Evolutionary conservation across 768 basidiomycete species (phyloP), one percentile per base, ranked within the genome.

Genomic region (Lactarius akahatsu): DNA sequence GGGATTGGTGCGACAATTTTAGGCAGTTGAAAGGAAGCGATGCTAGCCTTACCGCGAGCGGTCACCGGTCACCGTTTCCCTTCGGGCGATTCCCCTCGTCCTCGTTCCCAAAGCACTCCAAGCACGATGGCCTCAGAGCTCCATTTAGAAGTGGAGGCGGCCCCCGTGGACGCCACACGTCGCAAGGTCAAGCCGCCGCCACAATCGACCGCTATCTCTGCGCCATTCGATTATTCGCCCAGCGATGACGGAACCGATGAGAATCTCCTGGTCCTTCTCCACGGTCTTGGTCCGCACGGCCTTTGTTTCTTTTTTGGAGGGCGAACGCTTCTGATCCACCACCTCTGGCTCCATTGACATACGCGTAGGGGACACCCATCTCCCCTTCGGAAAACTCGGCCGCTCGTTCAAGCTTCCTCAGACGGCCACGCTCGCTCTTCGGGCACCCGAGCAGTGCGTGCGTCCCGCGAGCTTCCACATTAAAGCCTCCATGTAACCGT

Each of bases 241-340:
- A 93, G 92, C 67, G 82, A 87, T 66, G 92, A 95, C 74, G 92
- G 92, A 54, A 89, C 86, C 10, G 92, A 96, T 71, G 89, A 92
- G 74, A 96, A 96, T 75, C 76, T 96, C 20, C 77, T 96, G 28
- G 81, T 96, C 66, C 80, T 96, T 38, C 78, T 96, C 9, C 94
- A 96, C 68, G 94, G 94, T 0, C 83, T 96, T 30, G 94, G 94
- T 92, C 69, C 63, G 83, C 74, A 20, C 43, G 26, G 54, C 52
- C 41, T 10, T 55, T 50, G 45, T 50, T 52, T 57, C 16, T 23
- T 40, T 30, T 32, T 20, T 28, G 59, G 34, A 20, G 28, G 32
- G 10, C 2, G 43, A 8, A n/a, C 55, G 38, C 28, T 4, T 23
- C 32, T 57, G 8, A 52, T 30, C 15, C 41, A 52, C 23, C n/a